A percentile compares a stretch with the other conserved stretches of the same genome.
phyloP scores from a whole-genome alignment of 2,329 filamentous ascomycete species.

The Plectosphaerella plurivora region DNA sequence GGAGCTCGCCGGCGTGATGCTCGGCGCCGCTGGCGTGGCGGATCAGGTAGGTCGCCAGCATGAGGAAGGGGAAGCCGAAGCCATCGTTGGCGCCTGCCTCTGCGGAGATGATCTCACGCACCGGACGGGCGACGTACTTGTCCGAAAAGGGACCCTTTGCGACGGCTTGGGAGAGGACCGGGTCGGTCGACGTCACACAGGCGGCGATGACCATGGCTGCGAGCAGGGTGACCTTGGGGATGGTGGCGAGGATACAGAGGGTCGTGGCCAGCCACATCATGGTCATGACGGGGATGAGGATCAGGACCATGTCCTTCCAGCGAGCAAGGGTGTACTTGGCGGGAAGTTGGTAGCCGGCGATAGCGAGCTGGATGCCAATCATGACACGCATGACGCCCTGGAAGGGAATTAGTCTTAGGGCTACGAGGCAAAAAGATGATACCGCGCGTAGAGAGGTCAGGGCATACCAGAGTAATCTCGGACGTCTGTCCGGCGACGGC shows the following conservation, averaged over 20 bases:
- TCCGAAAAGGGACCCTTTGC: slow-evolving; percentile 62
- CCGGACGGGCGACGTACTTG: slow-evolving; percentile 51
- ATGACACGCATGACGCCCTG: slow-evolving; percentile 49
- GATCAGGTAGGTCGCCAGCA: slow-evolving; percentile 53
- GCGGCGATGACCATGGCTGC: slow-evolving; percentile 54
- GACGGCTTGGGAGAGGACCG: slow-evolving; percentile 55
- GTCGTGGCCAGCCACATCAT: slow-evolving; percentile 58
- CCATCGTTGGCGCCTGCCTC: slow-evolving; percentile 60
- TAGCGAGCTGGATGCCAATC: slow-evolving; percentile 58
- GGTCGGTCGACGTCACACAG: slow-evolving; percentile 58
- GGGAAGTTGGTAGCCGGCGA: slow-evolving; percentile 58
- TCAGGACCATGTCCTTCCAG: slow-evolving; percentile 50
- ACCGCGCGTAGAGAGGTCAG: background rate
- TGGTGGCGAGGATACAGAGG: slow-evolving; percentile 46
- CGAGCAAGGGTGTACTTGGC: slow-evolving; percentile 45
- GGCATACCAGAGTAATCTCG: slow-evolving; percentile 33
- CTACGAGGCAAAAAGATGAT: no score
- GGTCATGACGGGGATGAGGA: slow-evolving; percentile 55
- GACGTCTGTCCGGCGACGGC: slow-evolving; percentile 20
- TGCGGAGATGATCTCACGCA: slow-evolving; percentile 58
- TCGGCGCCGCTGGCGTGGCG: slow-evolving; percentile 41
- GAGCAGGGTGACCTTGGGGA: slow-evolving; percentile 50
- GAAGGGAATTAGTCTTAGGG: background rate
- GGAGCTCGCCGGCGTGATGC: background rate
- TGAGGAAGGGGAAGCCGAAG: slow-evolving; percentile 57